These are phyloP conservation scores for Senna siamea DNA, from an alignment of 306 rosid genomes.

Conservation along the genomic window DNA sequence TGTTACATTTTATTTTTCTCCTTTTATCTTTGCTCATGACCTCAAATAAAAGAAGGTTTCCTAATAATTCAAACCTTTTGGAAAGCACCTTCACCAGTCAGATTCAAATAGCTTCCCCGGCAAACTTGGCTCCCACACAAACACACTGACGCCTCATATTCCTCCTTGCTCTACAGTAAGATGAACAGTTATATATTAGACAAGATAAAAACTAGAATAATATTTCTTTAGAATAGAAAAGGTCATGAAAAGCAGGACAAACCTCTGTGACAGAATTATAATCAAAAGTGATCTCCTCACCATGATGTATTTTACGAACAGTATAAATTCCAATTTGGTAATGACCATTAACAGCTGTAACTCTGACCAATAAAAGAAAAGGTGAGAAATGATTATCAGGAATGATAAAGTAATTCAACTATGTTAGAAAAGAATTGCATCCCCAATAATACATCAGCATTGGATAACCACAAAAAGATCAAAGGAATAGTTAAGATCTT, in stretches of 20 bases:
- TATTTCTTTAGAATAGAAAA: conserved; percentile 11
- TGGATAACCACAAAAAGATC: conserved; percentile 29
- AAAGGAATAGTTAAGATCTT: background rate
- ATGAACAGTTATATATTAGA: conserved; percentile 38
- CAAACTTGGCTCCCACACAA: conserved; percentile 99
- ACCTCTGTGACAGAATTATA: conserved; percentile 99
- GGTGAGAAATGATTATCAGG: background rate
- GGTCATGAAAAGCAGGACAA: conserved; percentile 41
- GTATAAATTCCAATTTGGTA: conserved; percentile 97
- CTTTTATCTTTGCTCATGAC: background rate
- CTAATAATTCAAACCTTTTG: conserved; percentile 58
- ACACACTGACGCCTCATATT: conserved; percentile 97
- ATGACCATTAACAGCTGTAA: conserved; percentile 95
- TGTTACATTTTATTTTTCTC: background rate
- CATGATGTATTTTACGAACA: conserved; percentile 76
- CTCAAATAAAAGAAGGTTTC: conserved; percentile 8
- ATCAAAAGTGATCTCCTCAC: conserved; percentile 98
- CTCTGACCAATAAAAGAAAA: conserved; percentile 54
- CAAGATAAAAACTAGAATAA: conserved; percentile 7
- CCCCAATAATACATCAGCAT: conserved; percentile 12
- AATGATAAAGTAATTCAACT: background rate
- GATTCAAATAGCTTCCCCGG: conserved; percentile 95
- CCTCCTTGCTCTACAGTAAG: conserved; percentile 88
- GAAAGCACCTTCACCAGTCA: conserved; percentile 97
- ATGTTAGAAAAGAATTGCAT: conserved; percentile 1